These are phyloP conservation scores for Penicillium sp. DNA, from an alignment of 2,329 filamentous ascomycete genomes.

Conservation along the genomic window DNA sequence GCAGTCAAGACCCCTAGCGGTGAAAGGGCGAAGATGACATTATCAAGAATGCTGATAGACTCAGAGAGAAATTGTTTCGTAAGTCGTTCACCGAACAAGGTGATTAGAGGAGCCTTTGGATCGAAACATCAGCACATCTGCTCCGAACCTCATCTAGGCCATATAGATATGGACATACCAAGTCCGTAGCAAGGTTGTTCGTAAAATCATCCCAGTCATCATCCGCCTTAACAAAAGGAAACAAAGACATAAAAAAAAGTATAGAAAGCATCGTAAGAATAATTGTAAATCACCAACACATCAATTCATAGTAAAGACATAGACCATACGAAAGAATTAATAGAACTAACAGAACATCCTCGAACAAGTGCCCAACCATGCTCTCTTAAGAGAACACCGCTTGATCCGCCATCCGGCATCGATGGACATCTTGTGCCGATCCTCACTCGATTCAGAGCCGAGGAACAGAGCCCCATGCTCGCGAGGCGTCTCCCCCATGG, in stretches of 20 bases:
- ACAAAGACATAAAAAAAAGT: conserved; percentile 13
- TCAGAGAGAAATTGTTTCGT: conserved; percentile 45
- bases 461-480: background rate
- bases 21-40: conserved; percentile 41
- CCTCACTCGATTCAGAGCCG: background rate
- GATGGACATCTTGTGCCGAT: background rate
- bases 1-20: conserved; percentile 42
- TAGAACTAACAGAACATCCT: background rate
- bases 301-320: background rate
- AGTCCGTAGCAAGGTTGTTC: conserved; percentile 34
- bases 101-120: conserved; percentile 28
- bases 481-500: background rate
- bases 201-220: conserved; percentile 32
- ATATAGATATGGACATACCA: conserved; percentile 21
- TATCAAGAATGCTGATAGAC: conserved; percentile 35
- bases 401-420: background rate
- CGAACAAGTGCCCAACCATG: background rate
- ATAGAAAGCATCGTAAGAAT: conserved; percentile 1
- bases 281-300: conserved; percentile 1
- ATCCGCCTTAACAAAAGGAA: conserved; percentile 20
- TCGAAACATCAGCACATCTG: background rate
- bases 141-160: background rate
- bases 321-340: background rate
- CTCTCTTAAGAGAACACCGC: background rate
- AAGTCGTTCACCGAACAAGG: conserved; percentile 41